phyloP scores from a whole-genome alignment of 768 basidiomycete species.

The Boletus edulis region DNA sequence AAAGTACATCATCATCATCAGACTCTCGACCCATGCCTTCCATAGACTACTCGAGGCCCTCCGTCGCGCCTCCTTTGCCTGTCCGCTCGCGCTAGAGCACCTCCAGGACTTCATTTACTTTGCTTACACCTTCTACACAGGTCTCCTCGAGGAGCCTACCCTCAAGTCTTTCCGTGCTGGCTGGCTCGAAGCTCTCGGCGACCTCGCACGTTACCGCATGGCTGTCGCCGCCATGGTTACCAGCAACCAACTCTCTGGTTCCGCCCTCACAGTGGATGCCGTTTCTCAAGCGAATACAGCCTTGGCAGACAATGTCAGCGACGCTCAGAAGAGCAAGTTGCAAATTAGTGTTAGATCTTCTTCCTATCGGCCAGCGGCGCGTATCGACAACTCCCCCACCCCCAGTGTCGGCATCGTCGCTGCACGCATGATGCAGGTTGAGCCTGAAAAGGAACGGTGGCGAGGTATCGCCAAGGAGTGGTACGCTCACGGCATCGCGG shows the following conservation, averaged over 20 bases:
- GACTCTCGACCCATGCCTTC: slow-evolving; percentile 91
- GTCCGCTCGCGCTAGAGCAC: slow-evolving; percentile 73
- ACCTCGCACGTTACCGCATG: slow-evolving; percentile 94
- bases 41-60: slow-evolving; percentile 89
- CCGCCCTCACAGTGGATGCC: slow-evolving; percentile 54
- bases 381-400: slow-evolving; percentile 62
- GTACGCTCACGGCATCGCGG: slow-evolving; percentile 85
- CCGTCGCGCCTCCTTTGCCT: slow-evolving; percentile 75
- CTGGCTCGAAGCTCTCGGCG: slow-evolving; percentile 97
- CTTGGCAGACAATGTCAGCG: slow-evolving; percentile 20
- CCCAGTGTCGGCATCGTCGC: slow-evolving; percentile 87
- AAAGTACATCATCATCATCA: slow-evolving; percentile 93
- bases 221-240: slow-evolving; percentile 86
- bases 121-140: slow-evolving; percentile 91
- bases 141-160: slow-evolving; percentile 77
- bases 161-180: slow-evolving; percentile 69
- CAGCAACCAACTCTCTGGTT: slow-evolving; percentile 41
- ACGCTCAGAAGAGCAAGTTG: slow-evolving; percentile 38
- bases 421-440: slow-evolving; percentile 76
- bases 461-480: slow-evolving; percentile 85
- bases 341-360: slow-evolving; percentile 27
- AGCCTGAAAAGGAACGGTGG: slow-evolving; percentile 93
- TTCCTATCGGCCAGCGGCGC: slow-evolving; percentile 49
- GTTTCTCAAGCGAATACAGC: slow-evolving; percentile 44
- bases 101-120: slow-evolving; percentile 95